Conservation (phyloP, 306 rosid genomes). For the Vigna trinervia region DNA sequence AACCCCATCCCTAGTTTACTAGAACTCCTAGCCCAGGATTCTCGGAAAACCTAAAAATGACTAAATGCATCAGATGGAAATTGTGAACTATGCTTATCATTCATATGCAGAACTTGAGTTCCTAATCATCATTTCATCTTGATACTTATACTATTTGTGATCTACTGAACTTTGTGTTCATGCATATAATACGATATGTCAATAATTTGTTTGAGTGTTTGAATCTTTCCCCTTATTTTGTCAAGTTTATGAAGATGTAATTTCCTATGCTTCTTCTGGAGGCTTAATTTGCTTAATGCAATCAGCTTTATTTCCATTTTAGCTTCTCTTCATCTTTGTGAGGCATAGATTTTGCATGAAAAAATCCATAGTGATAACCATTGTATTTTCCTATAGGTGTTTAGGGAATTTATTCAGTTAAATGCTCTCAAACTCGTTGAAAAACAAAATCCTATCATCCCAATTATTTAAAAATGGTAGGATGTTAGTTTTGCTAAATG, state of each 20-base stretch:
- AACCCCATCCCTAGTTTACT: not conserved
- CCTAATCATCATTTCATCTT: not conserved
- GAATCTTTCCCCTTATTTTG: conserved; percentile 4
- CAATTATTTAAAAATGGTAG: conserved; percentile 22
- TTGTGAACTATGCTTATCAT: not conserved
- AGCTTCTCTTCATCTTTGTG: not conserved
- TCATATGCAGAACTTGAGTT: not conserved
- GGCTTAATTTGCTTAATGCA: not conserved
- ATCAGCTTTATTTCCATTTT: not conserved
- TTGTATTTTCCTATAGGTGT: conserved; percentile 49
- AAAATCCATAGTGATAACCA: not conserved
- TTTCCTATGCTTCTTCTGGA: conserved; percentile 27
- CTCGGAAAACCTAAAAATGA: not conserved
- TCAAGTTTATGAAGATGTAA: not conserved
- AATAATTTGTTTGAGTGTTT: not conserved
- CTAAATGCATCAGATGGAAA: not conserved
- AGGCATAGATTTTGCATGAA: not conserved
- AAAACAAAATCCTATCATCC: not conserved
- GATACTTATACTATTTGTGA: not conserved
- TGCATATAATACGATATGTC: not conserved
- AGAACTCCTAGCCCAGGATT: not conserved
- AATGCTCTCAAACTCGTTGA: conserved; percentile 57
- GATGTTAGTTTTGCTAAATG: conserved; percentile 19
- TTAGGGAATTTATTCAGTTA: conserved; percentile 67
- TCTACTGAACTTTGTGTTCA: not conserved